These are phyloP conservation scores for Alloteropsis angusta DNA, from an alignment of 202 grass and related monocot species.

Conservation along the genomic window DNA sequence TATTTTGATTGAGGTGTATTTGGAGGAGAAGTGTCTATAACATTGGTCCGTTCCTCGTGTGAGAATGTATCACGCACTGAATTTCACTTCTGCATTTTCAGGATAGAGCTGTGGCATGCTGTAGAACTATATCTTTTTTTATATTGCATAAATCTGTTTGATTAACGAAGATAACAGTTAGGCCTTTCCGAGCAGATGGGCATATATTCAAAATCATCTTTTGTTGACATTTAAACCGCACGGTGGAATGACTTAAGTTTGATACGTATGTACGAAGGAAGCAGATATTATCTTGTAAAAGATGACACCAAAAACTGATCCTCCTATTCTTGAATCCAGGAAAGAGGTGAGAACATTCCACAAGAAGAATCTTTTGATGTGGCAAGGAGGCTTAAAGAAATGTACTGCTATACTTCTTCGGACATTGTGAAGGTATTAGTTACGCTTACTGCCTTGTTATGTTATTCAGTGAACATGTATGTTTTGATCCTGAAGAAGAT, in stretches of 20 bases:
- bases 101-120: not conserved
- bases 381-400: constrained; percentile 88
- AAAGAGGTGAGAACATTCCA: constrained; percentile 96
- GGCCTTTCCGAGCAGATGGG: constrained; percentile 1
- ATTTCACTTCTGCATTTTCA: not conserved
- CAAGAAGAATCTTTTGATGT: constrained; percentile 91
- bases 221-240: not conserved
- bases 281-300: not conserved
- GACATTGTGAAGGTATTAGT: constrained; percentile 94
- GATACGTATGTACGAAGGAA: not conserved
- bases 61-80: not conserved
- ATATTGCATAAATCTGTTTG: not conserved
- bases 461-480: not conserved
- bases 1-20: not conserved
- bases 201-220: not conserved
- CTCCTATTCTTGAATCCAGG: constrained; percentile 44
- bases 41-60: not conserved
- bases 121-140: not conserved
- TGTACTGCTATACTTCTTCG: constrained; percentile 89
- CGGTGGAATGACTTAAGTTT: not conserved
- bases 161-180: constrained; percentile 9
- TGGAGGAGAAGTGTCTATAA: not conserved
- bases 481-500: not conserved
- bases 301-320: not conserved
- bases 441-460: not conserved